Evolutionary conservation across 208 protist genomes (phyloP), one percentile per base, ranked within the genome.

Genomic region (Trypanosomatidae sp.): DNA sequence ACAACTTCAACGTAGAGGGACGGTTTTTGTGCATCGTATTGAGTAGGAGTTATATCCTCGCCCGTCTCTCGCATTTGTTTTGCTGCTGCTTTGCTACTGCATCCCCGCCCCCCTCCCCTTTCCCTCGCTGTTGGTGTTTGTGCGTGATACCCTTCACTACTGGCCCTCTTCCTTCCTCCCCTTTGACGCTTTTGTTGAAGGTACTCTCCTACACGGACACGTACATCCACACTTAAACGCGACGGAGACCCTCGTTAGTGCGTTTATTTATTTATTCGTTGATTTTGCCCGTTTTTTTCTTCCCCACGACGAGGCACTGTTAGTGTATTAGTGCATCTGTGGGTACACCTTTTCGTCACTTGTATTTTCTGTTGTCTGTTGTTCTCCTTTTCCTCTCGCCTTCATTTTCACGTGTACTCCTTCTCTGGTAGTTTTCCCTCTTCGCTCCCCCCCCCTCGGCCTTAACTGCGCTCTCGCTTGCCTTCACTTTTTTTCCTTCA

Each of bases 21-120:
- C 49, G 19, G 49, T 19, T 25, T 53, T 17, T 6, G 49, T 25
- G 19, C 49, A 19, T 53, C 19, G 49, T n/a, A 15, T 53, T 53
- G 49, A 6, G 49, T 25, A 53, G 19, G 49, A 53, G 49, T 53
- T 15, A 8, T 53, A 22, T n/a, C 19, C n/a, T 53, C 2, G 49
- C 3, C 19, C 46, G 9, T 19, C 46, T 66, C 22, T 39, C 55
- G 13, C 17, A 33, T 76, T 64, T 59, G 22, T 62, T 67, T 67
- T 56, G 46, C 46, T 17, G 46, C 46, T 49, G 13, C 46, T 17
- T 17, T 49, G 13, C 46, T 17, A 10, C 49, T 62, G 3, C 59
- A 67, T 55, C 33, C 53, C 17, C 66, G 2, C 66, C 9, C 15
- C 46, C 15, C 8, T 0, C 15, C 46, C 46, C 46, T 0, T 49